Base-by-base conservation (phyloP, 192 early-diverging fungal genomes). In the Piromyces finnis region DNA sequence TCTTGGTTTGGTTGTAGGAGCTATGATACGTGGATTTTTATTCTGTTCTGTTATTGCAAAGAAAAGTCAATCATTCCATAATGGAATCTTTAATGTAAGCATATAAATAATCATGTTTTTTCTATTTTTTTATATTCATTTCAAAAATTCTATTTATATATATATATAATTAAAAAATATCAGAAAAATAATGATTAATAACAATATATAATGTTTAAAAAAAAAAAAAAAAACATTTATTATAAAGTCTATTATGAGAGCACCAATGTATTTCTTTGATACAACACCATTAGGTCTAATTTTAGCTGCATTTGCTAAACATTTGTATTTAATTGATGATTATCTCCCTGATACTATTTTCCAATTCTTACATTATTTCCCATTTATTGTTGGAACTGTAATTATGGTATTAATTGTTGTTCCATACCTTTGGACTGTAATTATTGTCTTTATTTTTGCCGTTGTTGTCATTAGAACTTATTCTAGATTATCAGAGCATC, bases 251-350 rank as follows among this genome's bases (percentile, higher is more conserved):
- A 80, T 51, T 22, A 51, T 51, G 41, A 78, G 29, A 9, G 86
- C 89, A 0, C 89, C 89, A 28, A 88, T 90, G 88, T 82, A 83
- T 5, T 91, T 91, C 82, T 91, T 87, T 81, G 89, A 91, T 80
- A 80, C 83, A 5, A 91, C 89, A 13, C 89, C 90, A 16, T 83
- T 90, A 36, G 90, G 88, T n/a, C 87, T 88, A 77, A 84, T 90
- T 79, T 80, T 91, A 17, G 82, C 86, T 17, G 84, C 84, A 37
- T 91, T 91, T 79, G 85, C 88, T 15, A 89, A 86, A 81, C 86
- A 91, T 80, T 81, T 85, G 41, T 81, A 86, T 79, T 83, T 88
- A 79, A 84, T 88, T 18, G 89, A 89, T 81, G 87, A 87, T 77
- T 85, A 84, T 9, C 80, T 90, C 35, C 85, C 86, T 0, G 89